phyloP scores from a whole-genome alignment of 2,329 filamentous ascomycete species.

The Trichoderma asperellum region DNA sequence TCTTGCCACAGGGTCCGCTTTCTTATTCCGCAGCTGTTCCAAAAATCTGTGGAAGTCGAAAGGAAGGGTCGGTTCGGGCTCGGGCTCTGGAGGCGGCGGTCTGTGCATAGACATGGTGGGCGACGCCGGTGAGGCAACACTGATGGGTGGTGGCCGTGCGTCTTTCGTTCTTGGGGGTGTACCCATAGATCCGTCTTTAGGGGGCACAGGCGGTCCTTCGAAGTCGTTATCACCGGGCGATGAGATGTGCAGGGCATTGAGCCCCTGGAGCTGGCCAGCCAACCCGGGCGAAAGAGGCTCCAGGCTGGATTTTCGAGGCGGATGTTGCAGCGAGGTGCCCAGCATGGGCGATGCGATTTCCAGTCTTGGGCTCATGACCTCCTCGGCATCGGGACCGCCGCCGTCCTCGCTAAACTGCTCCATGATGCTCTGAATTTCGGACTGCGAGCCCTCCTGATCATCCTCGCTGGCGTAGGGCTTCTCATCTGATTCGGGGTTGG shows the following conservation, averaged over 20 bases:
- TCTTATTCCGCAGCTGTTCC: slow-evolving; percentile 92
- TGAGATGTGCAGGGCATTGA: slow-evolving; percentile 49
- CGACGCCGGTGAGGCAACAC: slow-evolving; percentile 47
- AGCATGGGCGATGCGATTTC: slow-evolving; percentile 82
- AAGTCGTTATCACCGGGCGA: slow-evolving; percentile 49
- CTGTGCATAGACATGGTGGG: slow-evolving; percentile 58
- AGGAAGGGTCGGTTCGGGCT: slow-evolving; percentile 80
- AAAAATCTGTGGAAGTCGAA: slow-evolving; percentile 98
- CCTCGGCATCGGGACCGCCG: slow-evolving; percentile 71
- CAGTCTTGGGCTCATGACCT: slow-evolving; percentile 89
- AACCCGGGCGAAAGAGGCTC: slow-evolving; percentile 66
- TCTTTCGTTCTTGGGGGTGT: slow-evolving; percentile 45
- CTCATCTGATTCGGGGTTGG: slow-evolving; percentile 60
- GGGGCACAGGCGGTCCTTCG: slow-evolving; percentile 60
- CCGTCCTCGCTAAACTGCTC: slow-evolving; percentile 84
- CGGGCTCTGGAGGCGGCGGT: slow-evolving; percentile 72
- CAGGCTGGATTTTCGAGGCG: slow-evolving; percentile 83
- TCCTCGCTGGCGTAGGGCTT: slow-evolving; percentile 62
- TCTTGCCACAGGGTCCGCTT: slow-evolving; percentile 95
- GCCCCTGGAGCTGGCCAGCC: slow-evolving; percentile 53
- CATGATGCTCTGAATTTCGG: slow-evolving; percentile 97
- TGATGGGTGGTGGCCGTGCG: slow-evolving; percentile 40
- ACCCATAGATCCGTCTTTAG: slow-evolving; percentile 59
- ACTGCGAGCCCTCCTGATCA: slow-evolving; percentile 70
- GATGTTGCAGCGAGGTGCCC: slow-evolving; percentile 68